phyloP scores from a whole-genome alignment of 2,329 filamentous ascomycete species.

The Colletotrichum cordylinicola region DNA sequence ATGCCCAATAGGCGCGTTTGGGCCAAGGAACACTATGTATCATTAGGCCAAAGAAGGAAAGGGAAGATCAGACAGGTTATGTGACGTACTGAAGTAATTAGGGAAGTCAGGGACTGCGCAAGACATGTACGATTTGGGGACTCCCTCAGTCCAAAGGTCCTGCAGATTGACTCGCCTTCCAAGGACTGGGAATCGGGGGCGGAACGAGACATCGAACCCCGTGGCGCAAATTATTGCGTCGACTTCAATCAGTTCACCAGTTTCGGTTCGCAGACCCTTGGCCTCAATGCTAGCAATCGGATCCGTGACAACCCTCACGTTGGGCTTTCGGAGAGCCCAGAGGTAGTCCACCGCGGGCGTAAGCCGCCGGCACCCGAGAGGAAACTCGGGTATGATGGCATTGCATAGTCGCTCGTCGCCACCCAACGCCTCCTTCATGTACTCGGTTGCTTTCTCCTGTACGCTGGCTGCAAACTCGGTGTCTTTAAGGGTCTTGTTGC shows the following conservation, averaged over 20 bases:
- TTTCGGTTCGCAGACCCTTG: constrained; percentile 6
- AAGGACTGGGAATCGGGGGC: constrained; percentile 29
- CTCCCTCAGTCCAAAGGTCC: constrained; percentile 28
- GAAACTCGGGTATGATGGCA: constrained; percentile 26
- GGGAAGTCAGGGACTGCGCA: constrained; percentile 30
- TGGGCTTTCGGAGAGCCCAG: constrained; percentile 20
- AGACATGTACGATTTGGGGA: constrained; percentile 30
- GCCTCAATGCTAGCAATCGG: constrained; percentile 15
- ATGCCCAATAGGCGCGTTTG: constrained; percentile 23
- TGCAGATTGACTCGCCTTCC: constrained; percentile 22
- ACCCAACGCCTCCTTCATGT: constrained; percentile 27
- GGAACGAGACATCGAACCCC: constrained; percentile 30
- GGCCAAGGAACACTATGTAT: constrained; percentile 23
- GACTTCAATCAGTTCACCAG: constrained; percentile 9
- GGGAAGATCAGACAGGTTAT: fast-evolving
- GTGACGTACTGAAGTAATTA: constrained; percentile 29
- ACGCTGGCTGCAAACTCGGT: not conserved
- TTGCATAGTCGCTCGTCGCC: constrained; percentile 24
- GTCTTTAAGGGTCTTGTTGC: not conserved
- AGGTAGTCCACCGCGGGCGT: constrained; percentile 25
- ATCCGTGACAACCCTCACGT: constrained; percentile 31
- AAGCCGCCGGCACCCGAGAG: constrained; percentile 23
- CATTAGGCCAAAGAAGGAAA: not conserved
- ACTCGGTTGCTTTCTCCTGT: not conserved
- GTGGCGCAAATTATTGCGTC: constrained; percentile 23